phyloP scores from a whole-genome alignment of 306 rosid genomes.

The Acacia crassicarpa region DNA sequence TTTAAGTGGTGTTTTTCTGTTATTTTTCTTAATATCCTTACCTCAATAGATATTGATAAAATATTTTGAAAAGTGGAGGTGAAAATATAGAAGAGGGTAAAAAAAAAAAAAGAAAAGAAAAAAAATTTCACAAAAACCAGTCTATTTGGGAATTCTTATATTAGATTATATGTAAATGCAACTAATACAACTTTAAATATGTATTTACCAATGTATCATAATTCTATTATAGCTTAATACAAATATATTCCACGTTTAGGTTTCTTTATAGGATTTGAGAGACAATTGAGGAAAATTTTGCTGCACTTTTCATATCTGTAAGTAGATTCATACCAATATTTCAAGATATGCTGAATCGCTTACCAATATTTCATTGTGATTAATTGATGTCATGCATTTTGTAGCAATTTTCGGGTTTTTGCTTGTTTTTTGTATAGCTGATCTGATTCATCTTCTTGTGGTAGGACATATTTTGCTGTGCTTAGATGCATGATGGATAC shows the following conservation, averaged over 20 bases:
- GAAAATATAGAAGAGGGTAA: no score
- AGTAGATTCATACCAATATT: neutral
- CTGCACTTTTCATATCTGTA: neutral
- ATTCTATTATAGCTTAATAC: no score
- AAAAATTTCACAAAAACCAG: no score
- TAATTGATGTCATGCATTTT: neutral
- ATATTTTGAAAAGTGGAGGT: no score
- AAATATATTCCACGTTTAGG: neutral
- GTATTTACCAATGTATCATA: no score
- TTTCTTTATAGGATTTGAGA: slow-evolving; percentile 35
- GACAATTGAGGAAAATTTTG: slow-evolving; percentile 15
- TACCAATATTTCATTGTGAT: neutral
- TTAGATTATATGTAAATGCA: no score
- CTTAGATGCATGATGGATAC: neutral
- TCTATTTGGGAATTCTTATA: no score
- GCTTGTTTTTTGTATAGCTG: neutral
- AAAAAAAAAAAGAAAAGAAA: no score
- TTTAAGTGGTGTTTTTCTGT: no score
- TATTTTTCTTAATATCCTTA: no score
- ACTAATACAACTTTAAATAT: no score
- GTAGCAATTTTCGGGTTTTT: neutral
- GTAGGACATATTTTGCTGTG: neutral
- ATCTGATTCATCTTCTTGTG: neutral
- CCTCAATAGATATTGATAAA: no score
- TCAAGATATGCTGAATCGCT: neutral